phyloP scores from a whole-genome alignment of 441 rosid genomes.

The Euphorbia celastroides region DNA sequence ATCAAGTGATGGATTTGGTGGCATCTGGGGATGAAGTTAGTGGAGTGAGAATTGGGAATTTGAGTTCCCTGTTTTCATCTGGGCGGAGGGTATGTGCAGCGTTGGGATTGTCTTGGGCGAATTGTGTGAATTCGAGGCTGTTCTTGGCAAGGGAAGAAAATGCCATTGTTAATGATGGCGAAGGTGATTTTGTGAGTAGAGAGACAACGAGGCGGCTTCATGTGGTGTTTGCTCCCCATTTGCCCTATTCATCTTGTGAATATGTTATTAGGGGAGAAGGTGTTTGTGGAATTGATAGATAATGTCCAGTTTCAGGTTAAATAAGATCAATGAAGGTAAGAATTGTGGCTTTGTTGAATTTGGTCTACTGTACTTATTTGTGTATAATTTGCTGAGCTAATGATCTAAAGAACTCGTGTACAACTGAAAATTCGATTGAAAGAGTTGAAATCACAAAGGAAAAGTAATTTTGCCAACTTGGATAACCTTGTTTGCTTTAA shows the following conservation, averaged over 20 bases:
- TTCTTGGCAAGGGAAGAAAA: slow-evolving; percentile 51
- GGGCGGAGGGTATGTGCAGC: slow-evolving; percentile 75
- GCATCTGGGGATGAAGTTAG: slow-evolving; percentile 48
- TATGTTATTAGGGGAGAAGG: slow-evolving; percentile 56
- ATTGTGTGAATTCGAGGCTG: slow-evolving; percentile 76
- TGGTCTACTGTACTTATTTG: too few species aligned
- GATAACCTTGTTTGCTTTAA: not conserved
- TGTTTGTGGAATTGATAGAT: slow-evolving; percentile 37
- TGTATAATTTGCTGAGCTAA: not conserved
- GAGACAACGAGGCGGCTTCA: slow-evolving; percentile 43
- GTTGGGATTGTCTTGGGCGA: slow-evolving; percentile 75
- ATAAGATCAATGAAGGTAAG: not conserved
- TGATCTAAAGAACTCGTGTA: not conserved
- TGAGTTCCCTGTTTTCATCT: slow-evolving; percentile 50
- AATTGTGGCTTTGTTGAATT: not conserved
- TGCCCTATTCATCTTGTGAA: slow-evolving; percentile 55
- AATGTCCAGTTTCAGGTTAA: not conserved
- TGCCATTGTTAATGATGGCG: slow-evolving; percentile 14
- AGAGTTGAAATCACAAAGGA: not conserved
- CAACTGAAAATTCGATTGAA: not conserved
- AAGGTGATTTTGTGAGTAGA: slow-evolving; percentile 13
- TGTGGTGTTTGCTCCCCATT: slow-evolving; percentile 70
- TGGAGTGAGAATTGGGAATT: slow-evolving; percentile 63
- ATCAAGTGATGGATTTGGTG: slow-evolving; percentile 74
- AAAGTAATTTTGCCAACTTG: not conserved